Evolutionary conservation across 306 rosid genomes (phyloP).

Genomic region (Casuarina cunninghamiana): DNA sequence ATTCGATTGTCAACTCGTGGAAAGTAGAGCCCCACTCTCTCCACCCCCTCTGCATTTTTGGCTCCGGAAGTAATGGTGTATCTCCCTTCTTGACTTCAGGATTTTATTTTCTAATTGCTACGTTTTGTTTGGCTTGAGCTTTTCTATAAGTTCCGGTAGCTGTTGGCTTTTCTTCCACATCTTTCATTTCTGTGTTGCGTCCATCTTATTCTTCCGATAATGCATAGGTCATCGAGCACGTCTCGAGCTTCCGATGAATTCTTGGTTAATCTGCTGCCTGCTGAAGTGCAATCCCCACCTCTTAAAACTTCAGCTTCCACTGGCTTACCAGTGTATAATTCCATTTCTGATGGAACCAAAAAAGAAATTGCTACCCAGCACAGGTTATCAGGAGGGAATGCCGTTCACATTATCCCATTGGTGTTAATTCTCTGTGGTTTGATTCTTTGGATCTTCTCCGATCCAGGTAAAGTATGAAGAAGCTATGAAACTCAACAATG

Average conservation of each 20-base stretch:
- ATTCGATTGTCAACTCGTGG: conserved; percentile 26
- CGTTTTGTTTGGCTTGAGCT: background rate
- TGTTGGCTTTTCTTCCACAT: background rate
- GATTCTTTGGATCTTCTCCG: conserved; percentile 74
- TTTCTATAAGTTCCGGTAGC: conserved; percentile 5
- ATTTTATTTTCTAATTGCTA: background rate
- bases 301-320: conserved; percentile 38
- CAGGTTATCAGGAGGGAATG: conserved; percentile 43
- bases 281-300: conserved; percentile 29
- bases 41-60: conserved; percentile 7
- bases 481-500: background rate
- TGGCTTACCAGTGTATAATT: conserved; percentile 46
- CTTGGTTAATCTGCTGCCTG: conserved; percentile 23
- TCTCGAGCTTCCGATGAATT: conserved; percentile 42
- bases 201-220: conserved; percentile 5
- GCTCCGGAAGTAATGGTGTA: conserved; percentile 28
- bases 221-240: conserved; percentile 45
- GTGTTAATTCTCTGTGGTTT: conserved; percentile 63
- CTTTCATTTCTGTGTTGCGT: background rate
- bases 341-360: conserved; percentile 34
- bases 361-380: conserved; percentile 40
- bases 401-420: conserved; percentile 69
- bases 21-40: background rate
- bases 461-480: background rate
- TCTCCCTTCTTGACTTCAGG: conserved; percentile 21